A percentile compares a stretch with the other conserved stretches of the same genome.
phyloP scores from a whole-genome alignment of 169 alveolate genomes.

The Babesia caballi region DNA sequence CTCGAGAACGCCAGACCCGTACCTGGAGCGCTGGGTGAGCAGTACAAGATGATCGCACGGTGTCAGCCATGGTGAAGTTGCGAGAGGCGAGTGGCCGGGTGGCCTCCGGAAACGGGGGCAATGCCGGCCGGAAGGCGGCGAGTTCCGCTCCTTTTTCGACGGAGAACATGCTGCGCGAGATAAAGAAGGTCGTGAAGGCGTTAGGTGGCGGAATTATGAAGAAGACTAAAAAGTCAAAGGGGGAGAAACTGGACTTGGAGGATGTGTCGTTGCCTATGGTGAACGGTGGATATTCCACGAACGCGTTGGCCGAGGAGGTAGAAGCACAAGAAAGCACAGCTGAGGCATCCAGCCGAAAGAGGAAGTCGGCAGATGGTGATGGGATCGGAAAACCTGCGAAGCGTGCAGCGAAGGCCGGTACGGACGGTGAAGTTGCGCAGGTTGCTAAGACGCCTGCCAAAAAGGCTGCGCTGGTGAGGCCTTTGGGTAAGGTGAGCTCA shows the following conservation, averaged over 20 bases:
- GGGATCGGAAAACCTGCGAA: background rate
- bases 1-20: slow-evolving; percentile 59
- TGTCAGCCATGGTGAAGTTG: background rate
- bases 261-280: background rate
- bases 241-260: background rate
- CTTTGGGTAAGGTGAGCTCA: background rate
- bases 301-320: background rate
- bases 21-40: slow-evolving; percentile 40
- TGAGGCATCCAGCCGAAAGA: background rate
- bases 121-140: background rate
- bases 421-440: too few relatives aligned
- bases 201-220: slow-evolving; percentile 8
- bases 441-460: background rate
- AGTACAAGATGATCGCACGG: background rate
- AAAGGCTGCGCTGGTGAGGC: background rate
- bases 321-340: background rate
- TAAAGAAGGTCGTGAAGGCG: slow-evolving; percentile 27
- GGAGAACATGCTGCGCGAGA: slow-evolving; percentile 20
- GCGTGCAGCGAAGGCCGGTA: too few relatives aligned
- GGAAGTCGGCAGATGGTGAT: background rate
- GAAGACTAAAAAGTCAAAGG: background rate
- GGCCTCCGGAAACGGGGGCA: background rate
- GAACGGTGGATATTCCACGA: background rate
- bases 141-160: slow-evolving; percentile 1
- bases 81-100: background rate